A percentile compares a stretch with the other conserved stretches of the same genome.
These are phyloP conservation scores for Russula sp. DNA, from an alignment of 768 basidiomycete genomes.

Conservation along the genomic window DNA sequence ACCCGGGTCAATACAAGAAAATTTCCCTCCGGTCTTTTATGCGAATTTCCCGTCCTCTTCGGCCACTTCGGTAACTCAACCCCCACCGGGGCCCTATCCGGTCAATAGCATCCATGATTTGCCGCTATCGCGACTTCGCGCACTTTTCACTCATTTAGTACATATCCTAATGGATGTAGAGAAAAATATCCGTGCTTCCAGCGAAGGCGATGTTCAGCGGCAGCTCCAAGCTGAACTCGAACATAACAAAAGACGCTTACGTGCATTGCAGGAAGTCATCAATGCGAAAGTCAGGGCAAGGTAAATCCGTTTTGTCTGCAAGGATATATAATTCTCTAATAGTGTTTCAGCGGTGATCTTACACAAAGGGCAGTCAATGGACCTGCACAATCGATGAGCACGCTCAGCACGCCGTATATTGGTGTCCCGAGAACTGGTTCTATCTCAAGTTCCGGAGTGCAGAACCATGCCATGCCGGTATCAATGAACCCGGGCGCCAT, in stretches of 20 bases:
- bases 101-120: neutral
- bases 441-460: neutral
- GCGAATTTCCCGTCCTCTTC: constrained; percentile 4
- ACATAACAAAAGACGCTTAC: neutral
- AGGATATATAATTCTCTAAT: neutral
- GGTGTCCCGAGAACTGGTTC: neutral
- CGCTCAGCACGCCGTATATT: neutral
- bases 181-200: constrained; percentile 9
- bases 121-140: constrained; percentile 1
- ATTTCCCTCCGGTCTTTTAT: constrained; percentile 1
- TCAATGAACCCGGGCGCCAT: neutral
- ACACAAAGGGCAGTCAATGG: constrained; percentile 2
- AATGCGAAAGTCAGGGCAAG: neutral
- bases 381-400: constrained; percentile 7
- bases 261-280: constrained; percentile 10
- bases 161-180: constrained; percentile 1
- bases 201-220: constrained; percentile 13
- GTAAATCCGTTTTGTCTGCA: neutral
- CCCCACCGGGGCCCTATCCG: neutral
- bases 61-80: constrained; percentile 5
- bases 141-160: neutral
- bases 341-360: constrained; percentile 13
- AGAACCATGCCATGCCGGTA: constrained; percentile 12
- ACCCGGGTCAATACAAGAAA: constrained; percentile 11
- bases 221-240: constrained; percentile 7